Conservation (phyloP, 139 green algal species). For the Chlamydomonas applanata region DNA sequence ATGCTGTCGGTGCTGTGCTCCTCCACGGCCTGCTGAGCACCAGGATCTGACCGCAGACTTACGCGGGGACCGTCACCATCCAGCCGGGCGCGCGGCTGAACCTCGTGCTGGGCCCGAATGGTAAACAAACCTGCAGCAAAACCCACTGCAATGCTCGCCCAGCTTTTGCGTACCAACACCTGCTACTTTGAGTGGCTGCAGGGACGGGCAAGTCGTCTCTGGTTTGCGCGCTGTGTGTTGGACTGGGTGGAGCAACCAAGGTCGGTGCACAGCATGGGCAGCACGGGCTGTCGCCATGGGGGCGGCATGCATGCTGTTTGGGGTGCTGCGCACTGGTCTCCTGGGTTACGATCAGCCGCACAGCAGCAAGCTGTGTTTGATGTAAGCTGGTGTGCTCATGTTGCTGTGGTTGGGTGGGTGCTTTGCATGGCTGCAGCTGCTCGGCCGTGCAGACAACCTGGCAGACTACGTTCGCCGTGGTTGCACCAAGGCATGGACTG, state of each 20-base stretch:
- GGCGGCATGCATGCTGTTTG: no score
- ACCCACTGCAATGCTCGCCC: no score
- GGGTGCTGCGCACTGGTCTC: no score
- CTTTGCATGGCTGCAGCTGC: conserved; percentile 49
- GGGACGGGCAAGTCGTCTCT: conserved; percentile 92
- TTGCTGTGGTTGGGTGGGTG: no score
- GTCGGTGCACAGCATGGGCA: conserved; percentile 15
- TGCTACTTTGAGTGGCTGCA: no score
- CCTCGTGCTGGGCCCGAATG: conserved; percentile 94
- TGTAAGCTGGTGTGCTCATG: no score
- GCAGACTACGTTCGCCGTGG: conserved; percentile 77
- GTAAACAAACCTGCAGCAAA: no score
- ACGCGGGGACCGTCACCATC: conserved; percentile 58
- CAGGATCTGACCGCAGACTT: conserved; percentile 63
- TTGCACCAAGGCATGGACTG: conserved; percentile 43
- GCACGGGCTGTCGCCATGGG: no score
- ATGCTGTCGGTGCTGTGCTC: background rate
- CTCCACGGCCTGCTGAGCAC: background rate
- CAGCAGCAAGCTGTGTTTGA: no score
- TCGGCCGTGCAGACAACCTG: conserved; percentile 80
- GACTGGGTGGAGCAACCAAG: conserved; percentile 69
- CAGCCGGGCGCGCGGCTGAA: conserved; percentile 82
- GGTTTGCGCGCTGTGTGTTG: conserved; percentile 88
- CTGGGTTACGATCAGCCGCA: no score
- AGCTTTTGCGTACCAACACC: no score